Evolutionary conservation across 768 basidiomycete genomes (phyloP), one percentile per base, ranked within the genome.

Genomic region (Pleurotus sapidus): DNA sequence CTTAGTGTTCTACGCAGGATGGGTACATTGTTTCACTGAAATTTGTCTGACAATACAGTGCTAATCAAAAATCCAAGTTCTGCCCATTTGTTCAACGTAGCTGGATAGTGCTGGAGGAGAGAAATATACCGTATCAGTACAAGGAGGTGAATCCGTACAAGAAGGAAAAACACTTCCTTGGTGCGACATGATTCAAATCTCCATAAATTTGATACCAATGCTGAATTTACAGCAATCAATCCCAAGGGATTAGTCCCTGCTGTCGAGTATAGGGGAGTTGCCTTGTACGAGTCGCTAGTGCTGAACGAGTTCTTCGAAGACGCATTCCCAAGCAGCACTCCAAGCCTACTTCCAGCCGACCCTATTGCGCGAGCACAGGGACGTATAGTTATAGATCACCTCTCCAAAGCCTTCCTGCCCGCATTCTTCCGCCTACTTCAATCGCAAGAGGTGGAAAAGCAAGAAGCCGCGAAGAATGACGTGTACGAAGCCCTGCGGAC

Each of bases 171-270:
- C 75, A 80, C 42, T 84, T 83, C 64, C 71, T 84, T 27, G 78
- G 82, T 80, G 58, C 37, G 75, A 56, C 27, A 4, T 15, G 24
- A 37, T 15, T 34, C 25, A 42, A 17, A 57, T 9, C 9, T 23
- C 42, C 50, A 30, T 43, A 24, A 18, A 25, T 15, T n/a, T 5
- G 3, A n/a, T 12, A 9, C 4, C 56, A 40, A 38, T 47, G 27
- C 27, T 20, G 51, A 25, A 27, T 59, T 64, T 30, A 47, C 64
- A 74, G 75, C 74, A 34, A 78, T 89, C 62, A 88, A 87, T 59
- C 87, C 88, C 0, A 86, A 84, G 63, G 88, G 88, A 4, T 78
- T 89, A 45, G 87, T 90, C 9, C 87, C 88, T 0, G 77, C 75
- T 1, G 64, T 76, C 9, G 74, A 75, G 49, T 74, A 84, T 65